These are phyloP conservation scores for Tricholoma saponaceum DNA, from an alignment of 768 basidiomycete genomes.

Conservation along the genomic window DNA sequence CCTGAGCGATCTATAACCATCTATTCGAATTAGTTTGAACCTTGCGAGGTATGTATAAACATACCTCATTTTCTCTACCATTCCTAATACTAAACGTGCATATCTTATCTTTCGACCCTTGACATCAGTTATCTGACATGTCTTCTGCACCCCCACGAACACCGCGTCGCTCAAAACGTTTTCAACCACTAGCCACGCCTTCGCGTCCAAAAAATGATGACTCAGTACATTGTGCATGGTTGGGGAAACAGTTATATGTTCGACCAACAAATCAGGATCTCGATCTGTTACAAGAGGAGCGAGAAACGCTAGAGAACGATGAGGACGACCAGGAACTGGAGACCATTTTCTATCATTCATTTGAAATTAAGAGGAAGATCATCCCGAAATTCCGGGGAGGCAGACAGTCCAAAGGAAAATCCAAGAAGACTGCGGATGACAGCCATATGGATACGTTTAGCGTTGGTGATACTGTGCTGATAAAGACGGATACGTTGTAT, in stretches of 20 bases:
- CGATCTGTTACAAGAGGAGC: conserved; percentile 19
- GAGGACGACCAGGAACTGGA: conserved; percentile 18
- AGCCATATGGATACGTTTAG: conserved; percentile 29
- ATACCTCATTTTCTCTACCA: too few relatives aligned
- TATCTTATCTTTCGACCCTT: neutral
- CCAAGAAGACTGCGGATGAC: conserved; percentile 13
- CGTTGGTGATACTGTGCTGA: conserved; percentile 66
- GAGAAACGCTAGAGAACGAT: conserved; percentile 6
- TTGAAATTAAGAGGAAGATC: conserved; percentile 27
- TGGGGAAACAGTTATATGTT: conserved; percentile 19
- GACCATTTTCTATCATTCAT: conserved; percentile 31
- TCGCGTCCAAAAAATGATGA: conserved; percentile 11
- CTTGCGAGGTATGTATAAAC: neutral
- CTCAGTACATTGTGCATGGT: conserved; percentile 21
- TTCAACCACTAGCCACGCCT: conserved; percentile 25
- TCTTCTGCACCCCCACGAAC: conserved; percentile 17
- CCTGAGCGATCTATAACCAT: too few relatives aligned
- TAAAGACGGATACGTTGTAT: conserved; percentile 44
- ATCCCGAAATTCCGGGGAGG: conserved; percentile 19
- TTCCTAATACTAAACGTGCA: too few relatives aligned
- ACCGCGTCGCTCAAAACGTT: conserved; percentile 28
- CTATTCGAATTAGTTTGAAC: too few relatives aligned
- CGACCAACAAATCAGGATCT: conserved; percentile 19
- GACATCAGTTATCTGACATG: conserved; percentile 2
- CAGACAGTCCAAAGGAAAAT: conserved; percentile 7